A percentile compares a stretch with the other conserved stretches of the same genome.
These are phyloP conservation scores for Sphaerostilbella broomeana DNA, from an alignment of 2,329 filamentous ascomycete species.

Conservation along the genomic window DNA sequence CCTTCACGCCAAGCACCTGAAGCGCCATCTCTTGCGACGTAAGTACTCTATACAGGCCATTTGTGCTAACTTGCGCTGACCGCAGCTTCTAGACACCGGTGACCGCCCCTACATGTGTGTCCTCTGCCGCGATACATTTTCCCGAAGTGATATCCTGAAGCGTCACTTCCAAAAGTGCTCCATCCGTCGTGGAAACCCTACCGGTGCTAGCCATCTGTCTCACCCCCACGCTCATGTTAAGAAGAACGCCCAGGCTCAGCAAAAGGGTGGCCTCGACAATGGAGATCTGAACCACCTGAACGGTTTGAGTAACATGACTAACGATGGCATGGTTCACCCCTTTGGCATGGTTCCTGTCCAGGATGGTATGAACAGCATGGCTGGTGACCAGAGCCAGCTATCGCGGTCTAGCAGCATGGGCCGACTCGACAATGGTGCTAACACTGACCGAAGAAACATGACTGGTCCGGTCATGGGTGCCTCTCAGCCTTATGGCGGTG, in stretches of 20 bases:
- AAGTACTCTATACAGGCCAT: conserved; percentile 42
- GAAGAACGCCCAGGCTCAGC: conserved; percentile 59
- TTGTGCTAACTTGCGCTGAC: conserved; percentile 22
- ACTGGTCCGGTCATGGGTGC: conserved; percentile 43
- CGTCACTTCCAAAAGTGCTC: conserved; percentile 99
- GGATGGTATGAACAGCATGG: conserved; percentile 54
- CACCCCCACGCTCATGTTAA: conserved; percentile 86
- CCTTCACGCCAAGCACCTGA: conserved; percentile 92
- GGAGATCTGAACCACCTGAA: conserved; percentile 54
- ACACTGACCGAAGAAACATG: conserved; percentile 53
- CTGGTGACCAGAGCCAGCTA: conserved; percentile 55
- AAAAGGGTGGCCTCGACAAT: conserved; percentile 48
- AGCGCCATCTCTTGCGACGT: conserved; percentile 93
- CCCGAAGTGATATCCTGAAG: conserved; percentile 95
- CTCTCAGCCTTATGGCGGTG: conserved; percentile 51
- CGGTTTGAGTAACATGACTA: conserved; percentile 51
- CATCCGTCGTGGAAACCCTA: conserved; percentile 90
- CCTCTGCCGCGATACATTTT: conserved; percentile 96
- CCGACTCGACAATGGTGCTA: conserved; percentile 48
- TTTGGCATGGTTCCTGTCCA: conserved; percentile 50
- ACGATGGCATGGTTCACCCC: conserved; percentile 51
- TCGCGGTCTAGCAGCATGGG: conserved; percentile 56
- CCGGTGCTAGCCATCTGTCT: conserved; percentile 87
- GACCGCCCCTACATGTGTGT: conserved; percentile 98
- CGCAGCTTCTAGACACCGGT: conserved; percentile 68